Evolutionary conservation across 1,139 yeast species (phyloP).

Genomic region (Spencermartinsiella ligniputridi): DNA sequence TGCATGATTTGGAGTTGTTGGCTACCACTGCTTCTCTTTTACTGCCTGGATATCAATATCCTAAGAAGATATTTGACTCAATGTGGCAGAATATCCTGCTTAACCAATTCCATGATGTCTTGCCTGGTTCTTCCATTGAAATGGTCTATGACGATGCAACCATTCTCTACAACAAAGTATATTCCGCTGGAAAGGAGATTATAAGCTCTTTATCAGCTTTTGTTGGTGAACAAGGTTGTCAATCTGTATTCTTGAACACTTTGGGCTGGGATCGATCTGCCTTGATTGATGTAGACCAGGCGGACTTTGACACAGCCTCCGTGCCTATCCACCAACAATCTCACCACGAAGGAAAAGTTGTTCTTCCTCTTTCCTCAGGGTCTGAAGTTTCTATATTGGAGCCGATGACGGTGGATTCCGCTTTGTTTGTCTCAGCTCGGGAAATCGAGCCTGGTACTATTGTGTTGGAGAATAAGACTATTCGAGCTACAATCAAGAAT

Average conservation of each 20-base stretch:
- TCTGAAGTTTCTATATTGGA: no score
- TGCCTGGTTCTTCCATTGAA: slow-evolving; percentile 91
- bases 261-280: slow-evolving; percentile 66
- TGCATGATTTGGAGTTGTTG: slow-evolving; percentile 78
- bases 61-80: slow-evolving; percentile 54
- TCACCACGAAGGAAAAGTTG: no score
- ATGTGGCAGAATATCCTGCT: slow-evolving; percentile 83
- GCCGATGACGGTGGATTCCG: no score
- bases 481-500: slow-evolving; percentile 49
- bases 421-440: slow-evolving; percentile 30
- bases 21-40: slow-evolving; percentile 66
- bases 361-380: no score
- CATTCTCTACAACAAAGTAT: slow-evolving; percentile 60
- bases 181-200: no score
- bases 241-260: slow-evolving; percentile 41
- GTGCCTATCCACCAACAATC: no score
- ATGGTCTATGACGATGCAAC: slow-evolving; percentile 87
- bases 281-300: slow-evolving; percentile 38
- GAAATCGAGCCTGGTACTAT: slow-evolving; percentile 40
- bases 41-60: slow-evolving; percentile 54
- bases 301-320: no score
- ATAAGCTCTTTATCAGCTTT: neutral
- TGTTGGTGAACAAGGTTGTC: neutral
- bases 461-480: slow-evolving; percentile 51
- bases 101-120: slow-evolving; percentile 90